phyloP scores from a whole-genome alignment of 192 early-diverging fungal species.

The Geranomyces michiganensis region DNA sequence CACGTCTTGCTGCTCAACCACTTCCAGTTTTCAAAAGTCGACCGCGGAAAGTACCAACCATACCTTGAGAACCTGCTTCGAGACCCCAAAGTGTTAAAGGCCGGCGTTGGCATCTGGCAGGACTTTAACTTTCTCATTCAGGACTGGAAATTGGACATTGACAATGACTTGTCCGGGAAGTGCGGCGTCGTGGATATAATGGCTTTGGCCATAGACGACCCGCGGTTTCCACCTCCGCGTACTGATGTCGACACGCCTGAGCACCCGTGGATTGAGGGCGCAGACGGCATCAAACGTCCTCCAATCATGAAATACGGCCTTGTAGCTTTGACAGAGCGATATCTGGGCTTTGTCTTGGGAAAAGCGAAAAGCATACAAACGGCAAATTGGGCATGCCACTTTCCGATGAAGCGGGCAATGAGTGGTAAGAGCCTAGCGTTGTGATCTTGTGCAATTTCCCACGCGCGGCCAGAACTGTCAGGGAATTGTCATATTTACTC shows the following conservation, averaged over 20 bases:
- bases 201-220: neutral
- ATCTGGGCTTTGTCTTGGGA: neutral
- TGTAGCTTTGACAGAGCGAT: neutral
- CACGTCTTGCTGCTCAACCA: neutral
- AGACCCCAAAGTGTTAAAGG: neutral
- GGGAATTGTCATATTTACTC: too few relatives aligned
- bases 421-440: too few relatives aligned
- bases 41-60: neutral
- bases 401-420: too few relatives aligned
- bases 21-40: neutral
- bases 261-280: neutral
- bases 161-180: neutral
- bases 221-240: neutral
- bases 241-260: neutral
- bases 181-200: neutral
- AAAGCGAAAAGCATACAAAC: too few relatives aligned
- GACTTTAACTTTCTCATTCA: neutral
- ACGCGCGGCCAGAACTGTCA: too few relatives aligned
- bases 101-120: neutral
- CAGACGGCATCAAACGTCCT: neutral
- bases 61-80: neutral
- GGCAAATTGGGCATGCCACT: too few relatives aligned
- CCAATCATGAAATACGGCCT: slow-evolving; percentile 1
- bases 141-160: neutral
- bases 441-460: too few relatives aligned